Conservation (phyloP, 2,329 filamentous ascomycete species). For the Calonectria hongkongensis region DNA sequence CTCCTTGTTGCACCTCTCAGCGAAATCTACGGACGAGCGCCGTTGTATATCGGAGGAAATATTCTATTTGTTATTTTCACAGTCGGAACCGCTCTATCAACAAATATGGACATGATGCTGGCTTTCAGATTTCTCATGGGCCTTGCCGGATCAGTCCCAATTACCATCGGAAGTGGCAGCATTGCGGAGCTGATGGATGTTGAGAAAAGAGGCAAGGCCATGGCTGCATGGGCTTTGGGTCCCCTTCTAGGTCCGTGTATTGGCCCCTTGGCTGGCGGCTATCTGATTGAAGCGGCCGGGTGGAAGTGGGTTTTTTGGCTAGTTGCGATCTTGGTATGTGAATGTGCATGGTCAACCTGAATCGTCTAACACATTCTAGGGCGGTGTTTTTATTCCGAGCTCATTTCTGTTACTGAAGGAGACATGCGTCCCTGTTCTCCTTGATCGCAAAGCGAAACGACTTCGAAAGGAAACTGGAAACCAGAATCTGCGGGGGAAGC, state of each 20-base stretch:
- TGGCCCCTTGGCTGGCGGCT: constrained; percentile 68
- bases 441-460: constrained; percentile 73
- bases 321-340: constrained; percentile 52
- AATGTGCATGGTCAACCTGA: not conserved
- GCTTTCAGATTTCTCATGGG: constrained; percentile 78
- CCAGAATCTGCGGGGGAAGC: constrained; percentile 67
- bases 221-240: constrained; percentile 78
- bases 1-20: constrained; percentile 78
- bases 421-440: constrained; percentile 74
- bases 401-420: constrained; percentile 71
- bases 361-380: constrained; percentile 32
- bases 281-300: constrained; percentile 62
- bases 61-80: constrained; percentile 74
- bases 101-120: constrained; percentile 78
- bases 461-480: constrained; percentile 72
- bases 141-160: constrained; percentile 75
- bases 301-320: constrained; percentile 70
- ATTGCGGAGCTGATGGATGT: constrained; percentile 78
- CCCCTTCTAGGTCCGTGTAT: constrained; percentile 75
- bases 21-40: constrained; percentile 75
- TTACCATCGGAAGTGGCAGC: constrained; percentile 81
- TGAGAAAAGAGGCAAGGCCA: constrained; percentile 76
- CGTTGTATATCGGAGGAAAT: constrained; percentile 59
- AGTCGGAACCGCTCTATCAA: constrained; percentile 65
- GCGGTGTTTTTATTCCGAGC: constrained; percentile 56